Evolutionary conservation across 148 eudicot genomes (phyloP).

Genomic region (Cornus suecica): DNA sequence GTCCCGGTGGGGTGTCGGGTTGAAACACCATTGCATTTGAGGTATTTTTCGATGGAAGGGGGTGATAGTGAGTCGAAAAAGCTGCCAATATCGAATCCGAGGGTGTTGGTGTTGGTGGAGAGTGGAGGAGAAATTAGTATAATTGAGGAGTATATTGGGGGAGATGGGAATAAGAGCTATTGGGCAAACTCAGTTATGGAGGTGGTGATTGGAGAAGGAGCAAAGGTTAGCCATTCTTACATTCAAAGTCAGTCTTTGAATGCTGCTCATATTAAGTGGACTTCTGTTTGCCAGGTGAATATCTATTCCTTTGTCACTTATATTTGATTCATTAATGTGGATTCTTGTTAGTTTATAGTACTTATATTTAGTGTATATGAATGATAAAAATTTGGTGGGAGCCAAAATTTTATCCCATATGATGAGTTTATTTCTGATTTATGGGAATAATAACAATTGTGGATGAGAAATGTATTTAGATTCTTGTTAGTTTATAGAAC

Average conservation of each 20-base stretch:
- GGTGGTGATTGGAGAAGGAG: constrained; percentile 70
- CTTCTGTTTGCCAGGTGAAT: constrained; percentile 79
- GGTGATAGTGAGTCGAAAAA: constrained; percentile 46
- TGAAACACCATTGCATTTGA: constrained; percentile 62
- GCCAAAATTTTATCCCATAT: background rate
- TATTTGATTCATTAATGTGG: background rate
- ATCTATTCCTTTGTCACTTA: background rate
- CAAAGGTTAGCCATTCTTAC: constrained; percentile 76
- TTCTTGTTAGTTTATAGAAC: too few relatives aligned
- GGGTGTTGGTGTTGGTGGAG: constrained; percentile 86
- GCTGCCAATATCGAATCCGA: constrained; percentile 81
- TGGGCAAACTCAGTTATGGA: constrained; percentile 89
- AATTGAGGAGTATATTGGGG: constrained; percentile 67
- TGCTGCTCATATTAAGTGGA: constrained; percentile 95
- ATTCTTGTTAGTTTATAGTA: background rate
- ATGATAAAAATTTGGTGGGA: background rate
- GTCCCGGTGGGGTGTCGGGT: constrained; percentile 80
- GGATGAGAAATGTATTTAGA: background rate
- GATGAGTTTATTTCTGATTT: too few relatives aligned
- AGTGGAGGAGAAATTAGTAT: constrained; percentile 81
- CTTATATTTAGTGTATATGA: background rate
- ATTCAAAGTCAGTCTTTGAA: constrained; percentile 74
- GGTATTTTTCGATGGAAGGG: constrained; percentile 55
- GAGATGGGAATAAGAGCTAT: constrained; percentile 58
- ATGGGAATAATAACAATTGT: too few relatives aligned